These are phyloP conservation scores for Venturia aucupariae DNA, from an alignment of 2,329 filamentous ascomycete genomes.

Conservation along the genomic window DNA sequence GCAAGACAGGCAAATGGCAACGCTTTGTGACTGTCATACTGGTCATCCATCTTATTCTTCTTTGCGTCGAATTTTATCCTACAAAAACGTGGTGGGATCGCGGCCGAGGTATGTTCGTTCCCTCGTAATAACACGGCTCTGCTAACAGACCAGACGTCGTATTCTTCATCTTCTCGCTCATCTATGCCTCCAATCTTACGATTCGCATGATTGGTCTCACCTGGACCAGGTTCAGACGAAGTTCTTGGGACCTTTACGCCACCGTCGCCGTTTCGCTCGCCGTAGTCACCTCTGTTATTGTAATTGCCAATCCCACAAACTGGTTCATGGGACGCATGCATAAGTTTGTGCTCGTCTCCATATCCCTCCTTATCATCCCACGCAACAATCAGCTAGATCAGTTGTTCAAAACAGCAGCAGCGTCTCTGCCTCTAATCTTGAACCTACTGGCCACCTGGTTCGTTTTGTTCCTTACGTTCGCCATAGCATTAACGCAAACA, in stretches of 20 bases:
- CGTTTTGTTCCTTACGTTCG: constrained; percentile 90
- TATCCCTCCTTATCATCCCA: constrained; percentile 83
- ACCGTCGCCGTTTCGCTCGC: constrained; percentile 70
- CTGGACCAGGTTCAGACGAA: constrained; percentile 84
- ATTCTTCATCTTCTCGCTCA: constrained; percentile 71
- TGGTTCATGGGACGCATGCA: constrained; percentile 69
- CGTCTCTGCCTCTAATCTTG: constrained; percentile 79
- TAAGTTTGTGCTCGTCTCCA: constrained; percentile 87
- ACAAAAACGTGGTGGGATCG: constrained; percentile 63
- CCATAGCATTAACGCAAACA: constrained; percentile 90
- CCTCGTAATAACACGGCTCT: not conserved
- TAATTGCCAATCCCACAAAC: constrained; percentile 49
- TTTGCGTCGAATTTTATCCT: constrained; percentile 77
- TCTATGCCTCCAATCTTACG: constrained; percentile 74
- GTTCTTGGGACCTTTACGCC: constrained; percentile 92
- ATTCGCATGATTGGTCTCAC: constrained; percentile 82
- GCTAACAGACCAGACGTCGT: constrained; percentile 47
- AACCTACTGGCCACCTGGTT: constrained; percentile 96
- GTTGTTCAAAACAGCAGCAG: constrained; percentile 95
- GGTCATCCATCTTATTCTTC: constrained; percentile 70
- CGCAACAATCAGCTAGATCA: constrained; percentile 96
- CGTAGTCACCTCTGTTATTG: constrained; percentile 70
- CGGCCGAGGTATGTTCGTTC: constrained; percentile 43
- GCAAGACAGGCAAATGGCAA: constrained; percentile 92
- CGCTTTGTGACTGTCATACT: constrained; percentile 69